Conservation (phyloP, 31 red algal genomes). For the Bonnemaisonia californica region DNA sequence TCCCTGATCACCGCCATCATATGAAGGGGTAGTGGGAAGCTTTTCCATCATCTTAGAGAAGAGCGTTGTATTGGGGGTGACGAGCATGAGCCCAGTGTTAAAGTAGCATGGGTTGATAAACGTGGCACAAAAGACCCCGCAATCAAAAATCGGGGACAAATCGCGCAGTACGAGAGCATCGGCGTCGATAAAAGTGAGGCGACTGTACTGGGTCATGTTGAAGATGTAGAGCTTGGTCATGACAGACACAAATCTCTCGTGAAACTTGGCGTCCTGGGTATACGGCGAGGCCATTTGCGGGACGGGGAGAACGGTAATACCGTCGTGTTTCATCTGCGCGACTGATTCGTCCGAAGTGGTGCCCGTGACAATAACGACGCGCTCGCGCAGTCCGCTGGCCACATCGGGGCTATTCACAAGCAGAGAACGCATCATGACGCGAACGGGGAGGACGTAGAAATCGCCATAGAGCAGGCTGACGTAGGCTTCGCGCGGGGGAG, state of each 20-base stretch:
- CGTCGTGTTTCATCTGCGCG: conserved; percentile 52
- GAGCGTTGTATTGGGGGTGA: conserved; percentile 50
- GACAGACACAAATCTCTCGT: conserved; percentile 67
- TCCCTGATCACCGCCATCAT: conserved; percentile 91
- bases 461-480: conserved; percentile 83
- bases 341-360: conserved; percentile 54
- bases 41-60: conserved; percentile 56
- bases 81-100: conserved; percentile 81
- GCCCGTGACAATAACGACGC: conserved; percentile 64
- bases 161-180: conserved; percentile 74
- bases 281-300: conserved; percentile 66
- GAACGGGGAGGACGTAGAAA: conserved; percentile 72
- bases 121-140: conserved; percentile 79
- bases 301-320: conserved; percentile 54
- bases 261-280: conserved; percentile 35
- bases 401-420: conserved; percentile 62
- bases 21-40: conserved; percentile 63
- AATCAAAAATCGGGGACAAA: conserved; percentile 64
- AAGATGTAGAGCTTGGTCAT: conserved; percentile 86
- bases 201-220: conserved; percentile 61
- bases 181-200: conserved; percentile 77
- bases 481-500: conserved; percentile 53
- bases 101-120: conserved; percentile 92
- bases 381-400: conserved; percentile 39
- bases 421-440: conserved; percentile 80